phyloP scores from a whole-genome alignment of 2,329 filamentous ascomycete genomes.

The Beauveria rudraprayagi region DNA sequence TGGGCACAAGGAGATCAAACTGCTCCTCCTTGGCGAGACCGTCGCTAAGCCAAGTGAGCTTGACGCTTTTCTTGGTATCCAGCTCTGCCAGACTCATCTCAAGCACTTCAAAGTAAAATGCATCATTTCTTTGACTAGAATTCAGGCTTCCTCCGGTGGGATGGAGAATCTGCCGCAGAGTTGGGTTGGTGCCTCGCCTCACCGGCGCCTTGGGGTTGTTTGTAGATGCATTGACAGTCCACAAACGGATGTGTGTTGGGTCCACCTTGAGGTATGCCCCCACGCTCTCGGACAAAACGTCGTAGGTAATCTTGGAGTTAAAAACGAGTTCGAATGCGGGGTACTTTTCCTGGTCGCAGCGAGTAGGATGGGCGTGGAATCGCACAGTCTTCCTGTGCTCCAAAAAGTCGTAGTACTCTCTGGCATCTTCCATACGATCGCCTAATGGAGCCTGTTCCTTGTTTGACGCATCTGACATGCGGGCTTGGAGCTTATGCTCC shows the following conservation, averaged over 20 bases:
- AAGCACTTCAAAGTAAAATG: constrained; percentile 84
- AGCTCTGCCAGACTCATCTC: constrained; percentile 91
- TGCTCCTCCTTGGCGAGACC: constrained; percentile 87
- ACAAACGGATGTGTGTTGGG: constrained; percentile 83
- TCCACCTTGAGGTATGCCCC: constrained; percentile 69
- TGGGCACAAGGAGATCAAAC: constrained; percentile 77
- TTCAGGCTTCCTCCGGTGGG: constrained; percentile 66
- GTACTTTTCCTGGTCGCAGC: constrained; percentile 49
- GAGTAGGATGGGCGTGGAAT: constrained; percentile 61
- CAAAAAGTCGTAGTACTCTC: constrained; percentile 88
- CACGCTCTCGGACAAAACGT: constrained; percentile 76
- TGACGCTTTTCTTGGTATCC: constrained; percentile 84
- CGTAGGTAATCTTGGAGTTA: constrained; percentile 84
- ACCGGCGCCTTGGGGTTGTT: constrained; percentile 72
- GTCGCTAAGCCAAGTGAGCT: constrained; percentile 77
- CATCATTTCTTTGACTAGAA: constrained; percentile 63
- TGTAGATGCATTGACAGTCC: constrained; percentile 69
- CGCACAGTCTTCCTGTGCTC: constrained; percentile 72
- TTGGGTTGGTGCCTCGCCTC: constrained; percentile 63
- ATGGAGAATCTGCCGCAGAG: constrained; percentile 69
- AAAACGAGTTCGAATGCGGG: constrained; percentile 68
- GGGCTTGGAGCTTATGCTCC: constrained; percentile 36
- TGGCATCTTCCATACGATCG: constrained; percentile 61
- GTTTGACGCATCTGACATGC: constrained; percentile 20
- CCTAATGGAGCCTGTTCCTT: constrained; percentile 25